phyloP scores from a whole-genome alignment of 2,329 filamentous ascomycete genomes.

The Colletotrichum kahawae region DNA sequence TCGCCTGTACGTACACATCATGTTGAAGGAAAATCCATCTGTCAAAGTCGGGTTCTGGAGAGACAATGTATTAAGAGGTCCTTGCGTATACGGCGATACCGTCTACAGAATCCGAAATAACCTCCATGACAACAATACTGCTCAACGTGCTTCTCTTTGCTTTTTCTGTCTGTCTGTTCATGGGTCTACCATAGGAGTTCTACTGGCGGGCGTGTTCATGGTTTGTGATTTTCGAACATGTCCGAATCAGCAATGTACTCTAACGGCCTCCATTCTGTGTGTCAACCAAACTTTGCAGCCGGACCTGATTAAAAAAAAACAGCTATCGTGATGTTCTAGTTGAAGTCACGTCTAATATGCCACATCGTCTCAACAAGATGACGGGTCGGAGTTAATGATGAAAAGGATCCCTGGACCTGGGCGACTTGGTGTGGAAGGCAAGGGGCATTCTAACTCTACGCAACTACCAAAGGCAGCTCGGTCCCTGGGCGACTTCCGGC shows the following conservation, averaged over 20 bases:
- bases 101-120: neutral
- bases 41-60: neutral
- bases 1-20: neutral
- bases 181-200: neutral
- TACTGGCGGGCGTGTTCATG: accelerated
- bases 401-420: too few species aligned
- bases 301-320: neutral
- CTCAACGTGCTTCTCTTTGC: neutral
- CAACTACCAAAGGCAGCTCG: too few species aligned
- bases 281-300: too few species aligned
- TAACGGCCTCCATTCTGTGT: neutral
- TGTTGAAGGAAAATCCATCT: neutral
- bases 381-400: too few species aligned
- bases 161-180: neutral
- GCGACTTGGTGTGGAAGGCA: too few species aligned
- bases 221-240: neutral
- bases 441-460: too few species aligned
- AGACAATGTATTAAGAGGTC: neutral
- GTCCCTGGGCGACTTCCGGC: too few species aligned
- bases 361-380: neutral
- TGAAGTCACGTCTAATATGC: neutral
- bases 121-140: neutral
- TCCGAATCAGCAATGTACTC: neutral
- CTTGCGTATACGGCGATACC: neutral
- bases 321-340: neutral